phyloP scores from a whole-genome alignment of 306 rosid genomes.

The Gleditsia sinensis region DNA sequence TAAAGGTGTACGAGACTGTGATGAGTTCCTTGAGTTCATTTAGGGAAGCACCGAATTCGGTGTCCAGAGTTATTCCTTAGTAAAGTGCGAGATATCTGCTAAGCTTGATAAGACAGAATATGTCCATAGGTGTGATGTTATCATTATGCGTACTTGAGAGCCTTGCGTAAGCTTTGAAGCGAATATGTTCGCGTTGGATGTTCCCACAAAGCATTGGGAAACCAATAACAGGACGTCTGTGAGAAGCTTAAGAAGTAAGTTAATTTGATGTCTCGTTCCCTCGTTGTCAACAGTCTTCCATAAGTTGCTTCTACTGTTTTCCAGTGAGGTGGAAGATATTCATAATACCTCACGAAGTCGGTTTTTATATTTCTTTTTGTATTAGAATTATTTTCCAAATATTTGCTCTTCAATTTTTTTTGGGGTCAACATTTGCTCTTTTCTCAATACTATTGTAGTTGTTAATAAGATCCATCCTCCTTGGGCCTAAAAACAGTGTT shows the following conservation, averaged over 20 bases:
- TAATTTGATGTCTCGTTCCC: neutral
- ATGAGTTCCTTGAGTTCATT: constrained; percentile 80
- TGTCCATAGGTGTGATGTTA: neutral
- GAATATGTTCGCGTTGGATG: neutral
- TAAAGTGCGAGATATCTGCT: neutral
- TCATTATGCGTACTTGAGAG: neutral
- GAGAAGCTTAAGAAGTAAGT: neutral
- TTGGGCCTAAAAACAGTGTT: neutral
- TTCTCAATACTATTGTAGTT: neutral
- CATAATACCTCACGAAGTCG: neutral
- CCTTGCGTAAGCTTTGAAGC: neutral
- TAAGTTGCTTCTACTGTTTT: neutral
- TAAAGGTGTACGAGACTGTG: constrained; percentile 80
- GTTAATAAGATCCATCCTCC: neutral
- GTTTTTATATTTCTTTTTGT: neutral
- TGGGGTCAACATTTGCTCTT: neutral
- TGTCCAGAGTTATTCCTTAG: neutral
- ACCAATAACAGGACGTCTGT: constrained; percentile 2
- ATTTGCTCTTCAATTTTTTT: too few relatives aligned
- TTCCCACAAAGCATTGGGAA: neutral
- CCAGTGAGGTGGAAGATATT: neutral
- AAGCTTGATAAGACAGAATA: neutral
- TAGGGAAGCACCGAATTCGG: constrained; percentile 41
- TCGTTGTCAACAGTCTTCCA: neutral
- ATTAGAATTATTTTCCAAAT: neutral